These are phyloP conservation scores for Persicaria maculosa DNA, from an alignment of 148 eudicot genomes.

Conservation along the genomic window DNA sequence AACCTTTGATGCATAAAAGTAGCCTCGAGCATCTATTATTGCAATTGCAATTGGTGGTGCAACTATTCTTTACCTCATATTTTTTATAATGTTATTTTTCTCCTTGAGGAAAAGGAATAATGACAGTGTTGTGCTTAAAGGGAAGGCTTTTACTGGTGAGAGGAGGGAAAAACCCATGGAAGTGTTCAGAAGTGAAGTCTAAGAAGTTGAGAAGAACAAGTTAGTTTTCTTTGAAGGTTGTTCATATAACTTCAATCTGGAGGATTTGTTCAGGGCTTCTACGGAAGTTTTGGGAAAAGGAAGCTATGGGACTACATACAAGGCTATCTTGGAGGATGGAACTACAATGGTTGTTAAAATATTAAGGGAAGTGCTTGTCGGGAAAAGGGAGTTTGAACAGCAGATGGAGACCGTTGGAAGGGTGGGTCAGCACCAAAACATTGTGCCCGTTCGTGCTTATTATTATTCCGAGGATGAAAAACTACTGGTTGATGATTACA, in stretches of 20 bases:
- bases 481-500: constrained; percentile 65
- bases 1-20: too few relatives aligned
- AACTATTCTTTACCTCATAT: constrained; percentile 24
- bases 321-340: constrained; percentile 79
- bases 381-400: constrained; percentile 77
- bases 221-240: constrained; percentile 64
- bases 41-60: constrained; percentile 41
- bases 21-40: constrained; percentile 28
- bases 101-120: constrained; percentile 37
- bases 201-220: constrained; percentile 59
- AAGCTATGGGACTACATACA: constrained; percentile 69
- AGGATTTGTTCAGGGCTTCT: constrained; percentile 77
- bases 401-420: constrained; percentile 67
- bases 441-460: constrained; percentile 72
- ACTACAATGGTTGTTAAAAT: constrained; percentile 64
- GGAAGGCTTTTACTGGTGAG: constrained; percentile 34
- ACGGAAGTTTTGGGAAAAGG: constrained; percentile 91
- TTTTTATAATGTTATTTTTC: constrained; percentile 23
- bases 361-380: constrained; percentile 65
- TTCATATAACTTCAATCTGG: constrained; percentile 67
- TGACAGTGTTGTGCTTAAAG: constrained; percentile 23
- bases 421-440: constrained; percentile 40
- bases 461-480: constrained; percentile 86
- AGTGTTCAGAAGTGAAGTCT: constrained; percentile 62
- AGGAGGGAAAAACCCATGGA: constrained; percentile 47